A percentile compares a stretch with the other conserved stretches of the same genome.
Conservation (phyloP, 2,329 filamentous ascomycete species). For the Orbilia ellipsospora region DNA sequence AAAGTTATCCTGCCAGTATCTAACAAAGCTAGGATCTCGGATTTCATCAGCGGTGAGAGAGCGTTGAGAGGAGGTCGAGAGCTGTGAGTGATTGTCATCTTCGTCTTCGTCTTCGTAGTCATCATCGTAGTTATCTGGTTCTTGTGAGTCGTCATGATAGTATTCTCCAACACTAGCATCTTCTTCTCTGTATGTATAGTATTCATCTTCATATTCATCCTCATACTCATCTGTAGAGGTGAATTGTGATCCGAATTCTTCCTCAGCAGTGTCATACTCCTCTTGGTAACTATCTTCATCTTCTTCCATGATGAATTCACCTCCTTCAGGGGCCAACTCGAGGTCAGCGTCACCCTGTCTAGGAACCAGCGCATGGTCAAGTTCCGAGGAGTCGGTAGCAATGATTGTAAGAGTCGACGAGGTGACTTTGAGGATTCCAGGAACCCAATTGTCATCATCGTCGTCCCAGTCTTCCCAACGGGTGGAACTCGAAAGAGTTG, state of each 20-base stretch:
- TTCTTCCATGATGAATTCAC: neutral
- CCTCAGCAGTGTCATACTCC: neutral
- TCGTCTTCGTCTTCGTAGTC: neutral
- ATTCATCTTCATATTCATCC: too few relatives aligned
- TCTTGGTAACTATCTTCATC: neutral
- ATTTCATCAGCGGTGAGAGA: neutral
- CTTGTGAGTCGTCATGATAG: neutral
- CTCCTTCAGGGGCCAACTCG: conserved; percentile 8
- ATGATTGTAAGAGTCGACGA: neutral
- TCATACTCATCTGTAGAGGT: neutral
- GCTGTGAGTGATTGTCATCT: neutral
- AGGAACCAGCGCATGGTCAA: conserved; percentile 15
- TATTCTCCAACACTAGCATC: neutral
- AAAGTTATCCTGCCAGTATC: conserved; percentile 28
- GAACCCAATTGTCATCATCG: conserved; percentile 39
- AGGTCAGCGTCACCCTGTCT: neutral
- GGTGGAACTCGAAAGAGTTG: neutral
- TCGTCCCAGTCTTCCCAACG: conserved; percentile 35
- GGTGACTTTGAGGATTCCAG: conserved; percentile 19
- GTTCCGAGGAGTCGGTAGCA: conserved; percentile 20
- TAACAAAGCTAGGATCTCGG: conserved; percentile 20
- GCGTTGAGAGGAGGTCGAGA: neutral
- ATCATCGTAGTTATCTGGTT: neutral
- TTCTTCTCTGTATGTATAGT: neutral
- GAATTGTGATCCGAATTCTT: neutral